Base-by-base conservation (phyloP, 2,329 filamentous ascomycete species). In the Didymella arachidicola region DNA sequence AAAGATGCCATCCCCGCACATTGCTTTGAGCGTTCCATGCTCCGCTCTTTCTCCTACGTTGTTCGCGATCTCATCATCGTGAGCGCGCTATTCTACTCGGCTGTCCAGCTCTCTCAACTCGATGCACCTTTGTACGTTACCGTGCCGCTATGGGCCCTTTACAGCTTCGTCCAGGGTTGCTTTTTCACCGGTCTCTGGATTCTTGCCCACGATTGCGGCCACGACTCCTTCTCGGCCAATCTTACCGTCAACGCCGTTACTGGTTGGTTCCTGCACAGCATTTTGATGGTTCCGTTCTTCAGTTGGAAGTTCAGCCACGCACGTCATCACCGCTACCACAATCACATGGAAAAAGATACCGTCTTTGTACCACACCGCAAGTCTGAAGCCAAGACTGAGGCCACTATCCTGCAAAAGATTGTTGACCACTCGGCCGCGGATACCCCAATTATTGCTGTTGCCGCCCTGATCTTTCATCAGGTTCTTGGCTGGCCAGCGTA, bases 231-330 rank as follows among this genome's bases (percentile, higher is more conserved):
- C 73, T 88, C 86, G n/a, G 74, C 78, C 22, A 80, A 84, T 73
- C 78, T 78, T 46, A 72, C 66, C 30, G 71, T 89, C 63, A 90
- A 90, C 74, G 83, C 89, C 69, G 72, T 82, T 16, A 79, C 87
- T 55, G 89, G 89, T 59, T 89, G 87, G 80, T 72, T 83, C 47
- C 76, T 87, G n/a, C 89, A 91, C 81, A 89, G 86, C 7, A 80
- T 83, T 59, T 81, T 91, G 38, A 75, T 89, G 61, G 87, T 89
- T 2, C 89, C 89, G 3, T 92, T 88, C 79, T 90, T 90, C 79
- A 87, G 85, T 47, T 91, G 89, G 89, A 87, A 89, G 78, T 87
- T 86, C 73, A 87, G 84, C 30, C 89, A 92, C 75, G 83, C 84
- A 59, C 84, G 88, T 49, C 89, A 91, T 77, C 89, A 92, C 78